phyloP scores from a whole-genome alignment of 2,329 filamentous ascomycete species.

The Fusarium pseudoanthophilum region DNA sequence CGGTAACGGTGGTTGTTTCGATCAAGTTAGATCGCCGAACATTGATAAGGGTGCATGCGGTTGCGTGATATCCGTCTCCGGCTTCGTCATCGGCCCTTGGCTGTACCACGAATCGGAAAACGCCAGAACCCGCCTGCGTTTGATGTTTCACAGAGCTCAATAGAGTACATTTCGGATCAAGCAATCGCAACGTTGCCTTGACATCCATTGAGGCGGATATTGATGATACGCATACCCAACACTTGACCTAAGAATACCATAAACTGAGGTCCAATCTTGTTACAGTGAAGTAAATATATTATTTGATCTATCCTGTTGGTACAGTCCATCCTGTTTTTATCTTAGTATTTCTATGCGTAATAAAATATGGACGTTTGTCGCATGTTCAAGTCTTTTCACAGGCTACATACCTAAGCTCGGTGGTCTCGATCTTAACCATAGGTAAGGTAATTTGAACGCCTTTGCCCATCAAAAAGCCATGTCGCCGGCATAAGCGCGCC shows the following conservation, averaged over 20 bases:
- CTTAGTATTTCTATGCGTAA: not conserved
- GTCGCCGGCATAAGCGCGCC: not conserved
- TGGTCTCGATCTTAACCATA: not conserved
- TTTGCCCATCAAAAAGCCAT: not conserved
- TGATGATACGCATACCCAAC: not conserved
- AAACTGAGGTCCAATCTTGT: not conserved
- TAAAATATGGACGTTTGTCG: not conserved
- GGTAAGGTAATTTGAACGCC: not conserved
- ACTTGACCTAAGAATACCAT: not conserved
- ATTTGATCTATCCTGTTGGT: not conserved
- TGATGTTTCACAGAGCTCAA: not conserved
- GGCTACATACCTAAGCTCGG: not conserved
- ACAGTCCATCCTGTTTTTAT: accelerated
- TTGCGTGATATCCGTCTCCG: constrained; percentile 4
- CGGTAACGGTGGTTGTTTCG: not conserved
- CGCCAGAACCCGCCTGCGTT: not conserved
- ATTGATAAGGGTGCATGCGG: not conserved
- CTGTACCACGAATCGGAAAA: not conserved
- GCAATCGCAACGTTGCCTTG: not conserved
- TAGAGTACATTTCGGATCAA: not conserved
- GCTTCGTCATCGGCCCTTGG: not conserved
- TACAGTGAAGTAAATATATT: accelerated
- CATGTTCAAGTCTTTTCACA: not conserved
- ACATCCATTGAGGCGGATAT: not conserved
- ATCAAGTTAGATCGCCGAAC: not conserved